Base-by-base conservation (phyloP, 495 filamentous ascomycete genomes). In the Staphylotrichum tortipilum region DNA sequence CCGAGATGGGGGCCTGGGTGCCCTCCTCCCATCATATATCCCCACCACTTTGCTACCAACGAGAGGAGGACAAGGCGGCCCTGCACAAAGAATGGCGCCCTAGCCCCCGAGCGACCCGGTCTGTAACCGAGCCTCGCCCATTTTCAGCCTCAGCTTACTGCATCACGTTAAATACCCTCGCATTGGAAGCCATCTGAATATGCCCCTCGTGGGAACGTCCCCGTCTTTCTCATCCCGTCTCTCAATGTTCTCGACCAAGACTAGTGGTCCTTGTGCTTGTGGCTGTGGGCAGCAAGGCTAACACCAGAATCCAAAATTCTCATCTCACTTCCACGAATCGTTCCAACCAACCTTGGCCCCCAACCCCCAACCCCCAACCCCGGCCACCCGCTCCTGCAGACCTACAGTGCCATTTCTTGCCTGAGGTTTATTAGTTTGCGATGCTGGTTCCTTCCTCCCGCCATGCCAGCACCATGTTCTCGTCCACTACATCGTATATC, bases 41-140 rank as follows among this genome's bases (percentile, higher is more conserved):
- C 47, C 47, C 34, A 29, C 45, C 45, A 30, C 14, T 23, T n/a
- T 39, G 34, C 24, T 39, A 36, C 47, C 39, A 50, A 35, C 39
- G 12, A 43, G 9, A 18, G 47, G 23, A 19, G 47, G 23, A n/a
- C 39, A 44, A 36, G 11, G 19, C 24, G 37, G 29, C 22, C 38
- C 14, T 21, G 26, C 47, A 34, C n/a, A n/a, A n/a, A n/a, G n/a
- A n/a, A n/a, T 28, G 36, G 37, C 18, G 29, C 19, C 47, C 12
- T 37, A 19, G 47, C 39, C 47, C 30, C 47, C 38, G 47, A 50
- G 38, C 47, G 24, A 43, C 47, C 47, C 47, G 39, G 30, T 21
- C n/a, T 50, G 30, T 29, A 28, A 28, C 47, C 30, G 10, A n/a
- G n/a, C n/a, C 17, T 14, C 15, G 36, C 30, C 30, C 39, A 17